Base-by-base conservation (phyloP, 78 protist genomes). In the Dictyostelium discoideum region DNA sequence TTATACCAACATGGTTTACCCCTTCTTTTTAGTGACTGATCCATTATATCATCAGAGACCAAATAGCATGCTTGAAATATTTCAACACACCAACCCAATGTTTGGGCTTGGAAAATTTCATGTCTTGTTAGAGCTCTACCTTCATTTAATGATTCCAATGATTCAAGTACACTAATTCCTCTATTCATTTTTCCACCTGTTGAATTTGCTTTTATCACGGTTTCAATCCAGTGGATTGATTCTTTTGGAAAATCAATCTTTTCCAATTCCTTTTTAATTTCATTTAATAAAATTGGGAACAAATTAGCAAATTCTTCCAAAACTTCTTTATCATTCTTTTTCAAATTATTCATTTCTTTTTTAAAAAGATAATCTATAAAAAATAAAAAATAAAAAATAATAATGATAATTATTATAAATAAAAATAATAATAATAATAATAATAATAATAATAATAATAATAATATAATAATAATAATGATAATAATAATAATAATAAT, bases 11-110 rank as follows among this genome's bases (percentile, higher is more conserved):
- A 98, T 24, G 97, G 98, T 73, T 95, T 72, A 2, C 99, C 99
- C 1, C 99, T 89, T 40, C 99, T 97, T 2, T 99, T 98, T 10
- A 72, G 29, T 2, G 99, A 96, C 13, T 85, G 87, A 84, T 99
- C 99, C 99, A 99, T 99, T 81, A 99, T 90, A 85, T 99, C 99
- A 63, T 99, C 99, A 9, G 99, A 96, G 13, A 99, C 99, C 32
- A 99, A 94, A 81, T 98, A 97, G 92, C 88, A 96, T 7, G 99
- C 99, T 83, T 99, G 99, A 7, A 98, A 86, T 97, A 92, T 97
- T 89, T 98, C 99, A 74, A 98, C 83, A 69, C 97, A 86, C 99
- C 99, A 98, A 7, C 99, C 99, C 42, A 98, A 85, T 3, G 96
- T 93, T 2, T n/a, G 40, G 7, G 92, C 96, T 77, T 94, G 8